These are phyloP conservation scores for Spinacia oleracea DNA, from an alignment of 179 eudicot genomes.

Conservation along the genomic window DNA sequence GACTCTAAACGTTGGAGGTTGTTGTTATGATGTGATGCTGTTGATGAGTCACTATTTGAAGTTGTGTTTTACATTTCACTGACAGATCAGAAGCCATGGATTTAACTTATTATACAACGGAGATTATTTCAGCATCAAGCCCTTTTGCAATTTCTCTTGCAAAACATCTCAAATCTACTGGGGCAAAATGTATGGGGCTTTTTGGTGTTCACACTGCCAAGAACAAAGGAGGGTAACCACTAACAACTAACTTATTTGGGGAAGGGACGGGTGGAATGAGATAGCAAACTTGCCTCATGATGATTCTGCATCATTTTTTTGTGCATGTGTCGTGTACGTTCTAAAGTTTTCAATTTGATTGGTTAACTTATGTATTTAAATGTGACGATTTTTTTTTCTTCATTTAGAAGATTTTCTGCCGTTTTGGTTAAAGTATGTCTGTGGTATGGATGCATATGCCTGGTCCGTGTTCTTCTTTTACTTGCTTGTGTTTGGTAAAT, in stretches of 20 bases:
- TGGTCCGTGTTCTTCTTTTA: not conserved
- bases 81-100: conserved; percentile 62
- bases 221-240: too few species aligned
- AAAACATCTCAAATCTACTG: conserved; percentile 74
- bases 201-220: too few species aligned
- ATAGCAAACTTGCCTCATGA: not conserved
- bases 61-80: conserved; percentile 8
- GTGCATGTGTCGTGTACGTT: not conserved
- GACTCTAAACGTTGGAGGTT: too few species aligned
- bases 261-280: too few species aligned
- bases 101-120: conserved; percentile 57
- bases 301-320: not conserved
- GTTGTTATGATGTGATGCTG: too few species aligned
- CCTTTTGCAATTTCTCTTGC: conserved; percentile 76
- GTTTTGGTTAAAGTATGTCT: too few species aligned
- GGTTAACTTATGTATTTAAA: too few species aligned
- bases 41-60: too few species aligned
- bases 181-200: conserved; percentile 98
- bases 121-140: conserved; percentile 66
- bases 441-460: too few species aligned
- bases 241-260: too few species aligned
- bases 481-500: not conserved
- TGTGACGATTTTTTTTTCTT: not conserved
- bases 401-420: not conserved
- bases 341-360: not conserved